Evolutionary conservation across 1,284 basidiomycete genomes (phyloP), one percentile per base, ranked within the genome.

Genomic region (Termitomyces sp.): DNA sequence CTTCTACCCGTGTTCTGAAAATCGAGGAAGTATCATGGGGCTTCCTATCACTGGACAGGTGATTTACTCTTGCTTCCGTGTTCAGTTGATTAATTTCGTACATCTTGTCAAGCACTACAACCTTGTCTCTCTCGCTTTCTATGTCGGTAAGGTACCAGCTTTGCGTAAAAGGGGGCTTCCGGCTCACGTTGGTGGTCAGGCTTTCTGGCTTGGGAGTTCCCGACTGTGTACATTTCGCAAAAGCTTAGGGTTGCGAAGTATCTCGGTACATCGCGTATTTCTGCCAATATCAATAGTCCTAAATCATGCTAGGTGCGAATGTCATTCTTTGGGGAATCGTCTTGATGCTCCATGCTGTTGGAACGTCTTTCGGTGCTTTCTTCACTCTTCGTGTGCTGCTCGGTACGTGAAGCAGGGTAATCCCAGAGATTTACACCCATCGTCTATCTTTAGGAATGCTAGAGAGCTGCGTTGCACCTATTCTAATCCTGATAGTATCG

Each of bases 161-260:
- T 40, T 17, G 15, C 12, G 12, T 9, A 36, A 7, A 24, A 3
- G 6, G 13, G 15, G 31, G 13, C 31, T 19, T 45, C 17, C 24
- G 19, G 19, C 13, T 30, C 38, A 38, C 28, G 17, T 39, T 30
- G 9, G n/a, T 42, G 48, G n/a, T 4, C 48, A 83, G 83, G 83
- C 1, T 85, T 80, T 61, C 67, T 84, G 30, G 67, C 80, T 21
- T 86, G 79, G 74, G 83, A 87, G 61, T 85, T 86, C 56, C 83
- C 85, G 1, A 84, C 83, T 0, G 79, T 83, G 30, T 85, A 82
- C 57, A 78, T 88, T 46, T 79, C 84, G 0, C 84, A 86, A 64
- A 80, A 80, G 54, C 69, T 80, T 17, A 69, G 80, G 13, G 67
- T 82, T 30, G 83, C 79, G 17, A 86, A 86, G 65, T 87, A 85